These are phyloP conservation scores for Pulicaria dysenterica DNA, from an alignment of 129 eudicot species.

Conservation along the genomic window DNA sequence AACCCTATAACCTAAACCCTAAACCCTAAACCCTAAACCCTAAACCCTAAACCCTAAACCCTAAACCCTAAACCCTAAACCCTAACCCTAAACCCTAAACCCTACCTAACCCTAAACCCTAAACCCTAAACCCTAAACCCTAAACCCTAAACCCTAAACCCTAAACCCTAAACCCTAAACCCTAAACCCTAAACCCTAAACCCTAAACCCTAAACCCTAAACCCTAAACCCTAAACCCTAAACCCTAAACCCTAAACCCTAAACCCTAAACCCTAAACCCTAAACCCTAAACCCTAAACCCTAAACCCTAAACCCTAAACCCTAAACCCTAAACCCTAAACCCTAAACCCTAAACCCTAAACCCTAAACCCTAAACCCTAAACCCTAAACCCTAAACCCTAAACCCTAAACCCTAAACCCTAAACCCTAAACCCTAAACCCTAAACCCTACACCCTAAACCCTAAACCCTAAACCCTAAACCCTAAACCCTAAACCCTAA, in stretches of 20 bases:
- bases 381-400: constrained; percentile 22
- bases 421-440: constrained; percentile 31
- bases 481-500: constrained; percentile 28
- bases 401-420: constrained; percentile 35
- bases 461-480: constrained; percentile 24
- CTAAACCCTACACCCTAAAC: constrained; percentile 23
- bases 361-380: constrained; percentile 22
- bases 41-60: neutral
- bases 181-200: constrained; percentile 9
- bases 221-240: constrained; percentile 3
- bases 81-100: neutral
- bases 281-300: constrained; percentile 28
- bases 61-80: neutral
- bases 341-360: constrained; percentile 21
- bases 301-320: constrained; percentile 18
- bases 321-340: constrained; percentile 26
- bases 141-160: neutral
- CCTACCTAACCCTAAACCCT: neutral
- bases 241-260: constrained; percentile 21
- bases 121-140: neutral
- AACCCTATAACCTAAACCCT: constrained; percentile 10
- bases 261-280: constrained; percentile 33
- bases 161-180: constrained; percentile 15
- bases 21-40: constrained; percentile 12
- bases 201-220: constrained; percentile 10